These are phyloP conservation scores for Fusarium xylarioides DNA, from an alignment of 2,329 filamentous ascomycete genomes.

Conservation along the genomic window DNA sequence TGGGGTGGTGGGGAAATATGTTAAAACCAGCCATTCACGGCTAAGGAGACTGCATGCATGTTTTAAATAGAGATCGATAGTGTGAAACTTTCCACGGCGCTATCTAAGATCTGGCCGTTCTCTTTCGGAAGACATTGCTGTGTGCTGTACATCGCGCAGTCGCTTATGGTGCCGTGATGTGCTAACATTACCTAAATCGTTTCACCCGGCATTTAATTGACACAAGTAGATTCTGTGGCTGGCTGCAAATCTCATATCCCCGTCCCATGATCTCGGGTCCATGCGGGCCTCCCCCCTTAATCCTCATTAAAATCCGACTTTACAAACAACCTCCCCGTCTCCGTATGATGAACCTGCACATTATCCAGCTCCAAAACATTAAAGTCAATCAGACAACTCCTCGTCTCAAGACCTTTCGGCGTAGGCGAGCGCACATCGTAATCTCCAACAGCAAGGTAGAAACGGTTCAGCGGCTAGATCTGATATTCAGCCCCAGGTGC, in stretches of 20 bases:
- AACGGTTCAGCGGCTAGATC: background rate
- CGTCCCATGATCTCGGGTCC: background rate
- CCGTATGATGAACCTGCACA: background rate
- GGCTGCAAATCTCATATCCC: background rate
- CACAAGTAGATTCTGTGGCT: fast-evolving
- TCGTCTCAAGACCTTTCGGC: background rate
- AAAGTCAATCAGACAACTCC: background rate
- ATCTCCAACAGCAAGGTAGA: background rate
- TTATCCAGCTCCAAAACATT: background rate
- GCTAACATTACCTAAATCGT: background rate
- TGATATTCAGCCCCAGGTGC: background rate
- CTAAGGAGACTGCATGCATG: fast-evolving
- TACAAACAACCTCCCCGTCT: background rate
- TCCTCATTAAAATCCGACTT: background rate
- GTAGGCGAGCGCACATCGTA: background rate
- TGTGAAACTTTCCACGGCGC: fast-evolving
- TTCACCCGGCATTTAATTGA: fast-evolving
- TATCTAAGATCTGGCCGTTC: background rate
- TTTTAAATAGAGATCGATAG: fast-evolving
- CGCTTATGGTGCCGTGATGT: background rate
- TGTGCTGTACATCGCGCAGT: fast-evolving
- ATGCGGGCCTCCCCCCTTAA: background rate
- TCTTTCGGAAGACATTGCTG: background rate
- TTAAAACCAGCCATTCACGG: background rate
- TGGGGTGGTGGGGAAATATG: too few species aligned